Evolutionary conservation across 192 early-diverging fungal genomes (phyloP), one percentile per base, ranked within the genome.

Genomic region (Linnemannia schmuckeri): DNA sequence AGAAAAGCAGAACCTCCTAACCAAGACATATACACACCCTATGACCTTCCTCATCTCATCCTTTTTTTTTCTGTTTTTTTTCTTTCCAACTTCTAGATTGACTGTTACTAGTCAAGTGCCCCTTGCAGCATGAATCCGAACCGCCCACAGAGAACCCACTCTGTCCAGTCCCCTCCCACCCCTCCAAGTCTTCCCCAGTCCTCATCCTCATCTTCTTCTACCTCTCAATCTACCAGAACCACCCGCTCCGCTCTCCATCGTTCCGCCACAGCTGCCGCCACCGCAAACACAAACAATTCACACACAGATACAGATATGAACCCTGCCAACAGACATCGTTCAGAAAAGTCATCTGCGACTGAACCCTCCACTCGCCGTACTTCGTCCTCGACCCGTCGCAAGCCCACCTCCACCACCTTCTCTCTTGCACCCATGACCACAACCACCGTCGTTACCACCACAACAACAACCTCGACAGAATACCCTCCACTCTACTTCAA

Each of bases 391-490:
- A 30, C 37, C 44, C 55, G 27, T 75, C 82, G 89, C 46, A 70
- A 87, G 40, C 87, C 88, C 27, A 80, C 77, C 57, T 79, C 83
- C 46, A 85, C 90, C 15, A 88, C 90, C 77, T 61, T 90, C 82
- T 90, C 92, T 77, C 70, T 93, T 4, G 90, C 92, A 20, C 93
- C 91, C 61, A 94, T 91, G 44, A 93, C 93, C 6, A 93, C 92
- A 1, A 94, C 93, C 24, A 94, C 93, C 3, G 95, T 95, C 1
- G 95, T 96, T 35, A 95, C 95, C 1, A 96, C 95, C 5, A 97
- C 95, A 0, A 96, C 95, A 4, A 96, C 95, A 6, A 97, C 96
- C 0, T 95, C 94, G 9, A 97, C 96, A 1, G 94, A 93, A 33
- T 97, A 93, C 82, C 96, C 96, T 7, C 95, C 96, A 18, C 82